A percentile compares a stretch with the other conserved stretches of the same genome.
Conservation (phyloP, 805 yeast species). For the Kodamaea fukazawae region DNA sequence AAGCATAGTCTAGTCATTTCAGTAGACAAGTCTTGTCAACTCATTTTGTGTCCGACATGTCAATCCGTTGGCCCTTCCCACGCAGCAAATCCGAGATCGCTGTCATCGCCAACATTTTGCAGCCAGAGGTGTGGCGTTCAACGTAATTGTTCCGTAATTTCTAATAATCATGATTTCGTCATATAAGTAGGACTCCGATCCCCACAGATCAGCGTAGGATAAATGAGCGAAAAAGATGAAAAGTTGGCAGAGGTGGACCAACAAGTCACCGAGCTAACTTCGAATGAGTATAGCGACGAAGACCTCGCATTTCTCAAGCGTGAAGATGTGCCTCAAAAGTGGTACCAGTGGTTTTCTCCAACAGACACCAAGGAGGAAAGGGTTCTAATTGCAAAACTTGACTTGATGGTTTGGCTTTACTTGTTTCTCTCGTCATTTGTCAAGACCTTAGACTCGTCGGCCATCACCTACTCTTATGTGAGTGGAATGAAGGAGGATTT, state of each 20-base stretch:
- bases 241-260: background rate
- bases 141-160: no score
- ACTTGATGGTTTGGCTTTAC: conserved; percentile 23
- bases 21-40: no score
- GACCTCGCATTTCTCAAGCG: conserved; percentile 12
- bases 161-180: no score
- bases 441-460: conserved; percentile 23
- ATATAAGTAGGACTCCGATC: no score
- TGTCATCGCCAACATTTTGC: no score
- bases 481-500: conserved; percentile 20
- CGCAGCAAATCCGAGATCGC: no score
- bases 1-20: background rate
- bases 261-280: background rate
- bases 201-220: background rate
- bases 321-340: conserved; percentile 16
- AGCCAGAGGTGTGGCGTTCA: no score
- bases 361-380: conserved; percentile 25
- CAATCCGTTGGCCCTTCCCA: no score
- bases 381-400: conserved; percentile 23
- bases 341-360: conserved; percentile 30
- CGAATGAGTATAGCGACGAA: conserved; percentile 10
- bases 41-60: no score
- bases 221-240: background rate
- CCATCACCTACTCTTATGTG: conserved; percentile 23
- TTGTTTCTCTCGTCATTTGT: conserved; percentile 24